Conservation (phyloP, 257 asterid species). For the Solanum dulcamara region DNA sequence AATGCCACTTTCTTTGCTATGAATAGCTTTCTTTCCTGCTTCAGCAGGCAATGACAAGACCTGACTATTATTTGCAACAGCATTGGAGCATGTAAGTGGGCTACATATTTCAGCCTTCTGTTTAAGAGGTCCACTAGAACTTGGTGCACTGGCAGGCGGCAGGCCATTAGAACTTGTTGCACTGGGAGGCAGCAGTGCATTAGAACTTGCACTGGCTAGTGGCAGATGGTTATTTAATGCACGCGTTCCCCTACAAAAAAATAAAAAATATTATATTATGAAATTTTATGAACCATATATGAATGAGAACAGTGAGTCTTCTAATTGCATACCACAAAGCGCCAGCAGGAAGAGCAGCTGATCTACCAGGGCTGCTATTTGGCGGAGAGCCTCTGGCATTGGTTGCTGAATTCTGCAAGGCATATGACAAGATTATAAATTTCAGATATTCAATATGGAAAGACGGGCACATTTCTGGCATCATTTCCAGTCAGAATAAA, state of each 20-base stretch:
- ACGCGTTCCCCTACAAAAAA: constrained; percentile 68
- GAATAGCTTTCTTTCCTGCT: constrained; percentile 31
- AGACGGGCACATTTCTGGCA: background rate
- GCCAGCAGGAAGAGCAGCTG: constrained; percentile 86
- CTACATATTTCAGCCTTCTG: constrained; percentile 28
- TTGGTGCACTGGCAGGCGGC: constrained; percentile 25
- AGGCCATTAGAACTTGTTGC: constrained; percentile 27
- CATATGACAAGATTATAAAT: background rate
- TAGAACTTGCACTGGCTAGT: constrained; percentile 26
- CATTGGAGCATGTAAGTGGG: constrained; percentile 31
- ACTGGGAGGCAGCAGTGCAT: constrained; percentile 26
- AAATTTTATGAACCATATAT: background rate
- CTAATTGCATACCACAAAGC: constrained; percentile 63
- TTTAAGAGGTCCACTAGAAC: constrained; percentile 30
- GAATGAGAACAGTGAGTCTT: constrained; percentile 2
- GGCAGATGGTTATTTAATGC: constrained; percentile 37
- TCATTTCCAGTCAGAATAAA: background rate
- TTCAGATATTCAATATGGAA: background rate
- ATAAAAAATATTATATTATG: background rate
- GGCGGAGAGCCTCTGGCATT: constrained; percentile 40
- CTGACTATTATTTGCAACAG: constrained; percentile 38
- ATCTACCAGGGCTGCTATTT: constrained; percentile 80
- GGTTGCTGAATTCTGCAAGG: constrained; percentile 25
- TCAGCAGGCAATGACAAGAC: constrained; percentile 27
- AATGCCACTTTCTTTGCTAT: constrained; percentile 20